phyloP scores from a whole-genome alignment of 257 asterid genomes.

The Nicotiana sylvestris region DNA sequence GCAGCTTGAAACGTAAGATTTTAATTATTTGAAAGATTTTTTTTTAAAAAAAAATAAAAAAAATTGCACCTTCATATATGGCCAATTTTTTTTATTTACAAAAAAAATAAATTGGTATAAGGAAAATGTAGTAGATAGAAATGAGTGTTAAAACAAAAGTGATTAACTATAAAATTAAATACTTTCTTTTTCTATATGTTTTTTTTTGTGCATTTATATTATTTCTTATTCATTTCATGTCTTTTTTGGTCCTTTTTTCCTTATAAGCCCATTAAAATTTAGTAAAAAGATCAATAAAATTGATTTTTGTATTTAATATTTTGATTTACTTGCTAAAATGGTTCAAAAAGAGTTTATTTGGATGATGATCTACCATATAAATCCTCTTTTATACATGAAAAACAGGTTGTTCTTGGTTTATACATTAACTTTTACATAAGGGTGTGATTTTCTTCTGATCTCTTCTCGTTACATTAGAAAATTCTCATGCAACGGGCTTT shows the following conservation, averaged over 20 bases:
- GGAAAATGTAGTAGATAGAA: neutral
- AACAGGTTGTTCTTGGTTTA: neutral
- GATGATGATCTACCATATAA: neutral
- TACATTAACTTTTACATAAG: neutral
- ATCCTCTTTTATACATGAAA: neutral
- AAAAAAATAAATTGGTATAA: neutral
- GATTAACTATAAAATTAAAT: neutral
- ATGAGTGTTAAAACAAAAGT: neutral
- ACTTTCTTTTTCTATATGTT: neutral
- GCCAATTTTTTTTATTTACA: neutral
- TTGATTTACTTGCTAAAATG: neutral
- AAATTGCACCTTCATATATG: neutral
- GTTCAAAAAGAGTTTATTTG: neutral
- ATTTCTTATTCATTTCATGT: neutral
- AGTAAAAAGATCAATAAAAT: neutral
- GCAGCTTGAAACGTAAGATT: conserved; percentile 57
- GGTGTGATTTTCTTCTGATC: neutral
- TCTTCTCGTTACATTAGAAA: neutral
- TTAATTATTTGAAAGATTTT: neutral
- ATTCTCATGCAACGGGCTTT: too few species aligned
- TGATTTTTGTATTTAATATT: neutral
- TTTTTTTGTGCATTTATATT: neutral
- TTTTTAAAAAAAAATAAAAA: neutral
- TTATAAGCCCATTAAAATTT: neutral
- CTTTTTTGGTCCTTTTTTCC: neutral